A percentile compares a stretch with the other conserved stretches of the same genome.
Conservation (phyloP, 495 filamentous ascomycete species). For the Echria macrotheca region DNA sequence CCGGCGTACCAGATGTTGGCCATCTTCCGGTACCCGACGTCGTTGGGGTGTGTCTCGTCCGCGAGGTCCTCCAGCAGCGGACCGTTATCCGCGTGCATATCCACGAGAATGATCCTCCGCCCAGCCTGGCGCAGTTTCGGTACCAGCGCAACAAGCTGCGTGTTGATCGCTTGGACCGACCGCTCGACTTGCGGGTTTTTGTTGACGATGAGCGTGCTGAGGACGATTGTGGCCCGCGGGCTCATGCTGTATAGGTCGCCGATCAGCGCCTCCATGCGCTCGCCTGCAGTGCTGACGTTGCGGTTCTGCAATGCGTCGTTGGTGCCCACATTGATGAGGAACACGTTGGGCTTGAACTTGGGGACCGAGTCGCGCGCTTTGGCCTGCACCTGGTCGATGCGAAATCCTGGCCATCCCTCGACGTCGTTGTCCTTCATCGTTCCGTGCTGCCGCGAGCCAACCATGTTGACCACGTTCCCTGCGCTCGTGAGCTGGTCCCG, state of each 20-base stretch:
- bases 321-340: slow-evolving; percentile 46
- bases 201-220: slow-evolving; percentile 46
- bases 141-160: slow-evolving; percentile 32
- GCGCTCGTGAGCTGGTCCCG: slow-evolving; percentile 21
- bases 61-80: slow-evolving; percentile 32
- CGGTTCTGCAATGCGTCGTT: slow-evolving; percentile 37
- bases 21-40: slow-evolving; percentile 49
- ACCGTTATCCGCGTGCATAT: slow-evolving; percentile 36
- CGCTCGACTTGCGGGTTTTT: slow-evolving; percentile 15
- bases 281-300: slow-evolving; percentile 26
- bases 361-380: slow-evolving; percentile 27
- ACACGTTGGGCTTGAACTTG: slow-evolving; percentile 40
- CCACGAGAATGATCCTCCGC: slow-evolving; percentile 39
- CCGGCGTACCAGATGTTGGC: slow-evolving; percentile 46
- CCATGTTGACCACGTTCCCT: slow-evolving; percentile 44
- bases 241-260: slow-evolving; percentile 33
- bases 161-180: slow-evolving; percentile 33
- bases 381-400: slow-evolving; percentile 40
- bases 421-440: slow-evolving; percentile 48
- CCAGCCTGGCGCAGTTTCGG: slow-evolving; percentile 23
- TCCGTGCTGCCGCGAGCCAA: slow-evolving; percentile 41
- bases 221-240: slow-evolving; percentile 40
- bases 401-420: slow-evolving; percentile 46
- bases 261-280: slow-evolving; percentile 33
- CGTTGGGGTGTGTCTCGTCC: slow-evolving; percentile 47